Evolutionary conservation across 345 rosid genomes (phyloP), one percentile per base, ranked within the genome.

Genomic region (Pistacia vera): DNA sequence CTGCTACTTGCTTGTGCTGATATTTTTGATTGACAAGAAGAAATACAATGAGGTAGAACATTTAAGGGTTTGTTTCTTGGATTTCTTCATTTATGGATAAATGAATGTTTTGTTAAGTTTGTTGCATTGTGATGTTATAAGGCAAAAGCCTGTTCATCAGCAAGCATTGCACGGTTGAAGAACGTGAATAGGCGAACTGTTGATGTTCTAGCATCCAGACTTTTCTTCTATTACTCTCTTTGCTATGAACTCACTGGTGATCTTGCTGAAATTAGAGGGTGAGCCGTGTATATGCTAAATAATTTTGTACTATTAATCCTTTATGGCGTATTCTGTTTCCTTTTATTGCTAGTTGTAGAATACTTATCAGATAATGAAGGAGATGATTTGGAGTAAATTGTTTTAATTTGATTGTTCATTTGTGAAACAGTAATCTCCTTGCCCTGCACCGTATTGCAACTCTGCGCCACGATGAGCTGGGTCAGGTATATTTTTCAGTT

Each of bases 261-360:
- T 79, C 89, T 86, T 75, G 84, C 91, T 81, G 89, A 84, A 78
- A 86, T 88, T 59, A 86, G 91, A 79, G 79, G 91, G 91, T 88
- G 58, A 77, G 86, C 59, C 56, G 1, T 44, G 38, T 63, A 17
- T 9, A 10, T 41, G 36, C 55, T 4, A 11, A 25, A 46, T 64
- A 11, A 57, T 35, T 13, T 0, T 17, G 3, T 20, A n/a, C 2
- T 33, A 48, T 63, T 17, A 25, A 8, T 22, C 1, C 48, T 11
- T 9, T 5, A 17, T 46, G 17, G 8, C 67, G n/a, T 60, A 25
- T 73, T 7, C 8, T 22, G 30, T 72, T 20, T 33, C 8, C 12
- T 76, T 33, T 55, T 49, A 16, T 22, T 60, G 48, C 48, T 41
- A 35, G 38, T 22, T 54, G 4, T 54, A 18, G 25, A 7, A 14